A percentile compares a stretch with the other conserved stretches of the same genome.
Evolutionary conservation across 495 filamentous ascomycete genomes (phyloP).

Genomic region (Halenospora varia): DNA sequence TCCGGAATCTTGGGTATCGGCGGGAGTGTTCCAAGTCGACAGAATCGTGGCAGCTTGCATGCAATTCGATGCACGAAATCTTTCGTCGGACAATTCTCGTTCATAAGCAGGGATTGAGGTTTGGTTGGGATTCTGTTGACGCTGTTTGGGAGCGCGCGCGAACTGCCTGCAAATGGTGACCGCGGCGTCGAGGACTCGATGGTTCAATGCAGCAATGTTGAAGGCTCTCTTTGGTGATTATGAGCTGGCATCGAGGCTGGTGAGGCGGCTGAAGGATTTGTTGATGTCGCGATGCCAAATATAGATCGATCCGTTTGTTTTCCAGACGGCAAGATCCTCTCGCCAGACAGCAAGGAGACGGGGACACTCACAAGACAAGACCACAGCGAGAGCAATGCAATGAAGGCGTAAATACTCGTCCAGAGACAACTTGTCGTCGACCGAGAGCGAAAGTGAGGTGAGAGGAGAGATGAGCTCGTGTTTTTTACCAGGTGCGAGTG

Average conservation of each 20-base stretch:
- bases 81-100: slow-evolving; percentile 9
- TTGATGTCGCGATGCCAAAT: slow-evolving; percentile 21
- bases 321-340: background rate
- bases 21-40: slow-evolving; percentile 4
- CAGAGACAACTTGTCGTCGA: background rate
- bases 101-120: background rate
- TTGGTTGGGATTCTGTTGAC: background rate
- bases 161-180: background rate
- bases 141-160: background rate
- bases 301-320: slow-evolving; percentile 6
- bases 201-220: background rate
- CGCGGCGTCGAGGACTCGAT: too few relatives aligned
- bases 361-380: slow-evolving; percentile 14
- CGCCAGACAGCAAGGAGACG: background rate
- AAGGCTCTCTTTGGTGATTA: background rate
- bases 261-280: slow-evolving; percentile 8
- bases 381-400: background rate
- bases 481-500: background rate
- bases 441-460: background rate
- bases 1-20: slow-evolving; percentile 9
- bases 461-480: slow-evolving; percentile 11
- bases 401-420: background rate
- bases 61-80: slow-evolving; percentile 11
- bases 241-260: background rate
- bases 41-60: slow-evolving; percentile 11